Percentiles rank a stretch among this genome's conserved stretches.
Evolutionary conservation across 495 filamentous ascomycete genomes (phyloP).

Genomic region (Aspergillus leporis): DNA sequence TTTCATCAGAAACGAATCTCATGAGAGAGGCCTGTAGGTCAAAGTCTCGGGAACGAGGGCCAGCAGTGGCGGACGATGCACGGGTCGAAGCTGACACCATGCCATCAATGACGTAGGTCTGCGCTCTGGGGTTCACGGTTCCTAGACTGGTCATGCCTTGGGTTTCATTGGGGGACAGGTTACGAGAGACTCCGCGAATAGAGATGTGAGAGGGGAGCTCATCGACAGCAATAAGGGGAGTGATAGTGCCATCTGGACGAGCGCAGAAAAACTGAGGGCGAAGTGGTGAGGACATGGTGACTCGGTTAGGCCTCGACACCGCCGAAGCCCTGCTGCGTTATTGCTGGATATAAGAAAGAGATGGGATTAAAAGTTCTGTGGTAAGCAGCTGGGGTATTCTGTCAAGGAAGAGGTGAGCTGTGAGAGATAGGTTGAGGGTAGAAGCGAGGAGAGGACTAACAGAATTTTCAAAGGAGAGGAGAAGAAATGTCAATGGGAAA

Average conservation of each 20-base stretch:
- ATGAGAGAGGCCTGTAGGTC: constrained; percentile 26
- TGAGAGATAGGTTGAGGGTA: background rate
- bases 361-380: constrained; percentile 9
- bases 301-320: background rate
- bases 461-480: constrained; percentile 11
- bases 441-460: constrained; percentile 8
- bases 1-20: constrained; percentile 27
- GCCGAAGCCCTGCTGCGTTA: background rate
- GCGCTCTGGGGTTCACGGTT: constrained; percentile 26
- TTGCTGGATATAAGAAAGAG: constrained; percentile 4
- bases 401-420: background rate
- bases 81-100: constrained; percentile 19
- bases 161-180: constrained; percentile 35
- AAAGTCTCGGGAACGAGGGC: constrained; percentile 19
- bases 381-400: constrained; percentile 11
- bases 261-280: constrained; percentile 54
- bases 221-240: constrained; percentile 65
- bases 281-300: constrained; percentile 27
- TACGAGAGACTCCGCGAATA: constrained; percentile 38
- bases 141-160: constrained; percentile 51
- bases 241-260: constrained; percentile 57
- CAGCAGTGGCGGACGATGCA: constrained; percentile 8
- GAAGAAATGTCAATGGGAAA: constrained; percentile 12
- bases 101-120: constrained; percentile 38
- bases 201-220: constrained; percentile 51